Evolutionary conservation across 2,329 filamentous ascomycete species (phyloP).

Genomic region (Diaporthe citri): DNA sequence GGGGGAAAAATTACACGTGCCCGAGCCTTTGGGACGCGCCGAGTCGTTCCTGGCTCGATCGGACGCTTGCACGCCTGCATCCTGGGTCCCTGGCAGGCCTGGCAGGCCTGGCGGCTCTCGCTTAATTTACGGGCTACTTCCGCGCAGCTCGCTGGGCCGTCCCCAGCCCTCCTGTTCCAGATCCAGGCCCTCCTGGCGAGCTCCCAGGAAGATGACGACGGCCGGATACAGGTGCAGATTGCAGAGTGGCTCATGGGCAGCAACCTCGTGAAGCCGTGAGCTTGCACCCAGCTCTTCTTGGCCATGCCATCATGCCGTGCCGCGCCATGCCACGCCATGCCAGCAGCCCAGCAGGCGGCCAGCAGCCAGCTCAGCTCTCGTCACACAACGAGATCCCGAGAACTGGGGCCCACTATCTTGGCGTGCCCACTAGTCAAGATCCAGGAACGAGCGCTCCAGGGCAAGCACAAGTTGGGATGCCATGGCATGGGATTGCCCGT

Average conservation of each 20-base stretch:
- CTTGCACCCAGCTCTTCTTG: background rate
- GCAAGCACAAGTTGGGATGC: conserved; percentile 20
- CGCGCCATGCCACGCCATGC: conserved; percentile 27
- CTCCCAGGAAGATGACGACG: conserved; percentile 22
- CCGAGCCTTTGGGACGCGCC: conserved; percentile 10
- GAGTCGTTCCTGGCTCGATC: conserved; percentile 21
- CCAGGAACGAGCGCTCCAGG: conserved; percentile 28
- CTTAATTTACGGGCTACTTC: conserved; percentile 29
- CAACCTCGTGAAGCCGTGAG: conserved; percentile 11
- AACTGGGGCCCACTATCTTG: conserved; percentile 27
- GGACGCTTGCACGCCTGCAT: background rate
- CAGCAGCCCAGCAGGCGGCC: conserved; percentile 11
- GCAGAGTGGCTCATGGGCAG: conserved; percentile 8
- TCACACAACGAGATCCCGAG: conserved; percentile 30
- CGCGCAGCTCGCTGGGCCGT: conserved; percentile 6
- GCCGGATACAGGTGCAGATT: background rate
- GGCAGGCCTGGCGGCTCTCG: conserved; percentile 23
- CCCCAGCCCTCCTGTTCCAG: conserved; percentile 30
- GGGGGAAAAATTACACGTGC: background rate
- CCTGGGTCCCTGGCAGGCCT: background rate
- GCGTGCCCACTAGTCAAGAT: conserved; percentile 32
- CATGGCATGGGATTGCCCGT: conserved; percentile 26
- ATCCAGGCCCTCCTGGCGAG: conserved; percentile 13
- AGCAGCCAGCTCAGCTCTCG: conserved; percentile 25
- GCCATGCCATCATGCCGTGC: conserved; percentile 28